Percentiles rank a stretch among this genome's conserved stretches.
Conservation (phyloP, 306 rosid genomes). For the Medicago ruthenica region DNA sequence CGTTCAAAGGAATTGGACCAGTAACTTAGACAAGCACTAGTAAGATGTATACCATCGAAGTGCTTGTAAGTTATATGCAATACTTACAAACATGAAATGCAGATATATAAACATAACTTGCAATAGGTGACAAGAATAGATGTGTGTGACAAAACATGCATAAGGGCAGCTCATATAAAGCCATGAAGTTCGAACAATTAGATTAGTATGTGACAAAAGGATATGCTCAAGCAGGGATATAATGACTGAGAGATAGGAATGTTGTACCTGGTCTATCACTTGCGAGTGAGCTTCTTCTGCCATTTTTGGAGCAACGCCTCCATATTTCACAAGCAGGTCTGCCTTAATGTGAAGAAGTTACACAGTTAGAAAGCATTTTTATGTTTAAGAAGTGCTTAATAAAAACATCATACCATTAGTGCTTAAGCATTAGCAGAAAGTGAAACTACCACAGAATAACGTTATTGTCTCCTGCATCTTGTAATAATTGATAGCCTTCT, state of each 20-base stretch:
- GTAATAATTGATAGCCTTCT: background rate
- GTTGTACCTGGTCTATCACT: conserved; percentile 79
- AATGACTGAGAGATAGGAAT: conserved; percentile 23
- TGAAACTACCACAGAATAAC: background rate
- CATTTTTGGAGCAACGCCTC: conserved; percentile 98
- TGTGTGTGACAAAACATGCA: background rate
- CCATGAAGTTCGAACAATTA: conserved; percentile 24
- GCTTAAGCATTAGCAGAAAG: conserved; percentile 6
- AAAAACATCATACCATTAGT: background rate
- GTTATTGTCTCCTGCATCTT: background rate
- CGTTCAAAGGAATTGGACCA: conserved; percentile 17
- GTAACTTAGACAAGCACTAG: conserved; percentile 11
- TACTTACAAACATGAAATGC: conserved; percentile 4
- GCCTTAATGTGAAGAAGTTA: conserved; percentile 64
- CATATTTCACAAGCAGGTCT: conserved; percentile 83
- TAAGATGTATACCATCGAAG: conserved; percentile 7
- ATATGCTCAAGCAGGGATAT: conserved; percentile 18
- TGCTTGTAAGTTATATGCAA: too few species aligned
- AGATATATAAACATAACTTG: background rate
- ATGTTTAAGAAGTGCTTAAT: background rate
- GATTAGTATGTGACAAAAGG: conserved; percentile 8
- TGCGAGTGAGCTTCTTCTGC: conserved; percentile 94
- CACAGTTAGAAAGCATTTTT: conserved; percentile 6
- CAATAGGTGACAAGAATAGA: conserved; percentile 17
- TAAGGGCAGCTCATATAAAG: background rate